These are phyloP conservation scores for Catunica adiposa DNA, from an alignment of 2,329 filamentous ascomycete genomes.

Conservation along the genomic window DNA sequence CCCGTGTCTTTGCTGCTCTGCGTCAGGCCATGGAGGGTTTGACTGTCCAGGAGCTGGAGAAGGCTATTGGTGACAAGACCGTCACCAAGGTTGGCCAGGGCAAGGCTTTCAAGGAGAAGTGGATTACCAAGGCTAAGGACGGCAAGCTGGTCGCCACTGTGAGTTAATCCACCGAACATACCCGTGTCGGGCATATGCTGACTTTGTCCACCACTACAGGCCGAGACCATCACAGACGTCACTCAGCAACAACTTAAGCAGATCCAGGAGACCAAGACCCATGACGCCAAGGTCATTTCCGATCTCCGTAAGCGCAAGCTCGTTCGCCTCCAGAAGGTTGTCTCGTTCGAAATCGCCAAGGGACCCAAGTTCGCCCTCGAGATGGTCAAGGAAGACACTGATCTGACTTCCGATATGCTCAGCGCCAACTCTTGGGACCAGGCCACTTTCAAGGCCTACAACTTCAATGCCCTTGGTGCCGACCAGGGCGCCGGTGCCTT, in stretches of 20 bases:
- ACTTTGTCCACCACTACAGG: conserved; percentile 22
- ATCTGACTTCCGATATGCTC: conserved; percentile 88
- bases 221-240: conserved; percentile 61
- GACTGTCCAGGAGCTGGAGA: conserved; percentile 58
- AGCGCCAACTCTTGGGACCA: conserved; percentile 79
- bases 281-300: conserved; percentile 59
- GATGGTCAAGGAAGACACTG: conserved; percentile 84
- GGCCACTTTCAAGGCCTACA: conserved; percentile 63
- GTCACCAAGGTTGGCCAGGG: conserved; percentile 76
- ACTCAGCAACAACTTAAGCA: conserved; percentile 59
- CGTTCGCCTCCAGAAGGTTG: conserved; percentile 64
- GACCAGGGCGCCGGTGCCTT: conserved; percentile 45
- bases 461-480: conserved; percentile 55
- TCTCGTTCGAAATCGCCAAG: conserved; percentile 70
- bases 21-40: conserved; percentile 60
- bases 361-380: conserved; percentile 77
- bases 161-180: conserved; percentile 16
- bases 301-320: conserved; percentile 91
- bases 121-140: conserved; percentile 47
- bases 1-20: conserved; percentile 63
- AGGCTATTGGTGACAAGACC: conserved; percentile 53
- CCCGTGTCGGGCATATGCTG: background rate
- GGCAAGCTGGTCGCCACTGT: conserved; percentile 39
- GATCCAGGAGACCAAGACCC: conserved; percentile 52
- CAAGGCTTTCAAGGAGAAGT: conserved; percentile 76